Evolutionary conservation across 225 moss, liverwort and hornwort genomes (phyloP), one percentile per base, ranked within the genome.

Genomic region (Straminergon stramineum): DNA sequence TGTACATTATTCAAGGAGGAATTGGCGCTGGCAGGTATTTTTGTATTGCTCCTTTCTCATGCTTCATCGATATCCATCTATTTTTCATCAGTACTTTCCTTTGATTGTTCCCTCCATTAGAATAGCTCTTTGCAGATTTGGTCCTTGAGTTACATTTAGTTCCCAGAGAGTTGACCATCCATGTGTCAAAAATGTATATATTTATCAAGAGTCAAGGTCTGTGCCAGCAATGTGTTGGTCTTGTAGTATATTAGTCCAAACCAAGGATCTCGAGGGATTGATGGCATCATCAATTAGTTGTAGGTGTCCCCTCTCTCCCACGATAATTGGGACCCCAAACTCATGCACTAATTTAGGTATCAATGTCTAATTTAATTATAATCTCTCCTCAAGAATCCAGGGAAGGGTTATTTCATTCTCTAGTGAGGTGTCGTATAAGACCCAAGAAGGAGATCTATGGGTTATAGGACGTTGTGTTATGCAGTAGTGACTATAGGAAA

Each of bases 11-110:
- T 82, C 79, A 93, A 81, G 98, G 98, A 79, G 98, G 97, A 91
- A 91, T 95, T 90, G 98, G 98, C 67, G 93, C 91, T 84, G 98
- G 98, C 95, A 98, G 98, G 98, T 98, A 93, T 60, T 48, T 82
- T 82, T 73, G 37, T n/a, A 66, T 60, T 45, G 19, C 31, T 55
- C 62, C 81, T 71, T 77, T 90, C 32, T 68, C 56, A 45, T 87
- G 62, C 62, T 75, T 51, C 31, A 32, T 55, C 13, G 32, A 83
- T 83, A 28, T 70, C 32, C 26, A 71, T 79, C 75, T 79, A 32
- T 32, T 70, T 51, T 62, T 66, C 70, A 34, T 85, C 41, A 35
- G 64, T 35, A 56, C 32, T 86, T 45, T 85, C 45, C 34, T 68
- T 79, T 57, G 55, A 53, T 45, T 55, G 52, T 79, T 79, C 75